Evolutionary conservation across 139 green algal species (phyloP), one percentile per base, ranked within the genome.

Genomic region (Eudorina sp.): DNA sequence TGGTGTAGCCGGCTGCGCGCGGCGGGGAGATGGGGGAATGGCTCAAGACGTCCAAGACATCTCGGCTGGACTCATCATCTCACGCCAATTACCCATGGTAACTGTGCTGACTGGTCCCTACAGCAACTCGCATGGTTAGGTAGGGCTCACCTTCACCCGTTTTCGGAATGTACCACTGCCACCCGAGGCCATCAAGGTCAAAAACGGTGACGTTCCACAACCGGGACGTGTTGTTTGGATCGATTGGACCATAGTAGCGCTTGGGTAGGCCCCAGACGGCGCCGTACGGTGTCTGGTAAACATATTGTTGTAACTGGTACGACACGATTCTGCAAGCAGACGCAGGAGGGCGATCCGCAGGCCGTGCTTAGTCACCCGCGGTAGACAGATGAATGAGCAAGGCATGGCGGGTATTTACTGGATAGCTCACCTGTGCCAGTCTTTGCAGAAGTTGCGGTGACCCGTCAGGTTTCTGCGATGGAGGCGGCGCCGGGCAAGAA

Each of bases 381-480:
- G n/a, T n/a, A n/a, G n/a, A n/a, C n/a, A n/a, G n/a, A n/a, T n/a
- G n/a, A n/a, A n/a, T n/a, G n/a, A n/a, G n/a, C n/a, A n/a, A n/a
- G n/a, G n/a, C n/a, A n/a, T n/a, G n/a, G n/a, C n/a, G n/a, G n/a
- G n/a, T n/a, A n/a, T n/a, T n/a, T n/a, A n/a, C n/a, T n/a, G n/a
- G n/a, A n/a, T n/a, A n/a, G 5, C 73, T 62, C 46, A 81, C 73
- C 73, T 58, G 58, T 90, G 85, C 85, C 85, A 90, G 34, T 90
- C 85, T 13, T 70, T 73, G 85, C 85, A 90, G 85, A 90, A 85
- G 55, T 90, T 90, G 21, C 53, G 53, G 55, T 90, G 85, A 23
- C 85, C 85, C 14, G 72, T 53, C 73, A 90, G 19, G 41, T 90
- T 68, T 8, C 84, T 89, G n/a, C n/a, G n/a, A n/a, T n/a, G n/a